Percentiles rank a stretch among this genome's conserved stretches.
Evolutionary conservation across 2,329 filamentous ascomycete genomes (phyloP).

Genomic region (Claviceps sp.): DNA sequence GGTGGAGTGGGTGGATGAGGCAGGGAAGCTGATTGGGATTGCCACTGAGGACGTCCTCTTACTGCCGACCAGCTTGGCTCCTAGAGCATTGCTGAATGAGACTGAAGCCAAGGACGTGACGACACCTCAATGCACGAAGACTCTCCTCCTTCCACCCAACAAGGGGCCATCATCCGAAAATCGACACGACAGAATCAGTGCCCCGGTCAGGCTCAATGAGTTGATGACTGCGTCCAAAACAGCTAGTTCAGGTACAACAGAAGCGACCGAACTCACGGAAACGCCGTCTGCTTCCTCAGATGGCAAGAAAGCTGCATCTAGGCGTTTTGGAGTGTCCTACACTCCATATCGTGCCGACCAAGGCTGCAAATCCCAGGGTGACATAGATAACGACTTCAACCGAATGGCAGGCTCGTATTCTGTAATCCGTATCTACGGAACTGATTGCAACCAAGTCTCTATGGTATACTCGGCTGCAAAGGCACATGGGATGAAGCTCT

Average conservation of each 20-base stretch:
- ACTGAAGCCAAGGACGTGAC: neutral
- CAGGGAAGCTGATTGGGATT: conserved; percentile 37
- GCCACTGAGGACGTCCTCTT: conserved; percentile 22
- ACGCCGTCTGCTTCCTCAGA: neutral
- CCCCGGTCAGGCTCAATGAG: neutral
- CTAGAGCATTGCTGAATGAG: neutral
- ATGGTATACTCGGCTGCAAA: conserved; percentile 50
- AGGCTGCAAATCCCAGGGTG: conserved; percentile 50
- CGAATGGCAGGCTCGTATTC: conserved; percentile 39
- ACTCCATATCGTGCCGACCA: conserved; percentile 36
- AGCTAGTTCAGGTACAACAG: neutral
- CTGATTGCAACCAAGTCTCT: conserved; percentile 61
- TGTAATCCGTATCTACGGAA: conserved; percentile 64
- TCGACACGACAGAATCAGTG: neutral
- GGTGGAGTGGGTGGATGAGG: conserved; percentile 47
- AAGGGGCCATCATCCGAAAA: neutral
- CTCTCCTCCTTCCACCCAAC: neutral
- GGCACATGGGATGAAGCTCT: conserved; percentile 52
- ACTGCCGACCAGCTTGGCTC: conserved; percentile 6
- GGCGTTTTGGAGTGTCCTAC: conserved; percentile 32
- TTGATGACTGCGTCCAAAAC: neutral
- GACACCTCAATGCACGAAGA: conserved; percentile 3
- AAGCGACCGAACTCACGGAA: neutral
- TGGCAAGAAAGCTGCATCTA: conserved; percentile 3
- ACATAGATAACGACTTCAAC: conserved; percentile 53